phyloP scores from a whole-genome alignment of 2,329 filamentous ascomycete species.

The Hypoxylon sp. region DNA sequence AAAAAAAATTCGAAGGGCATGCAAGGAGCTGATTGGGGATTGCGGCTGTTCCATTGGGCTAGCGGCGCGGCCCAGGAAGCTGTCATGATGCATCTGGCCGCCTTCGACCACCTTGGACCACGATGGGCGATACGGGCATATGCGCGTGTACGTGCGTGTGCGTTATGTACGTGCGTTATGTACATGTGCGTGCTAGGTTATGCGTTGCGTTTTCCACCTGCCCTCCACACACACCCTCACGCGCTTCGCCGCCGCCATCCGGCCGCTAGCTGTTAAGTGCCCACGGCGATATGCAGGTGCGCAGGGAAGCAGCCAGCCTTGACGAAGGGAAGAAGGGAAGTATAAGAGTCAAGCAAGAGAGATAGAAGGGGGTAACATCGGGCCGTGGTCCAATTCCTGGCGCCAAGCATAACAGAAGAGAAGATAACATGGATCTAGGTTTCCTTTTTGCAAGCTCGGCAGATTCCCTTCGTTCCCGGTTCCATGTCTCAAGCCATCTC shows the following conservation, averaged over 20 bases:
- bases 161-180: background rate
- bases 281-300: constrained; percentile 27
- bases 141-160: no score
- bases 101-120: constrained; percentile 13
- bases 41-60: constrained; percentile 19
- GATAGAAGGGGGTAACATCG: constrained; percentile 24
- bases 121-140: background rate
- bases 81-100: constrained; percentile 34
- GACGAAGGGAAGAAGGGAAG: constrained; percentile 28
- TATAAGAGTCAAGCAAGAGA: no score
- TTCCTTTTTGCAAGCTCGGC: constrained; percentile 26
- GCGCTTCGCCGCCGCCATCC: constrained; percentile 10
- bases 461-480: constrained; percentile 19
- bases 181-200: background rate
- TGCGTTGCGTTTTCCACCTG: background rate
- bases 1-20: no score
- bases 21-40: constrained; percentile 28
- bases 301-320: constrained; percentile 32
- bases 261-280: no score
- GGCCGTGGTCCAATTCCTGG: constrained; percentile 35
- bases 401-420: constrained; percentile 19
- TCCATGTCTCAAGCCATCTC: background rate
- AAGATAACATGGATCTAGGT: no score
- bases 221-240: constrained; percentile 4
- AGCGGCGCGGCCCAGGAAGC: constrained; percentile 9